Base-by-base conservation (phyloP, 2,329 filamentous ascomycete genomes). In the Dryadomyces quercus-mongolicae region DNA sequence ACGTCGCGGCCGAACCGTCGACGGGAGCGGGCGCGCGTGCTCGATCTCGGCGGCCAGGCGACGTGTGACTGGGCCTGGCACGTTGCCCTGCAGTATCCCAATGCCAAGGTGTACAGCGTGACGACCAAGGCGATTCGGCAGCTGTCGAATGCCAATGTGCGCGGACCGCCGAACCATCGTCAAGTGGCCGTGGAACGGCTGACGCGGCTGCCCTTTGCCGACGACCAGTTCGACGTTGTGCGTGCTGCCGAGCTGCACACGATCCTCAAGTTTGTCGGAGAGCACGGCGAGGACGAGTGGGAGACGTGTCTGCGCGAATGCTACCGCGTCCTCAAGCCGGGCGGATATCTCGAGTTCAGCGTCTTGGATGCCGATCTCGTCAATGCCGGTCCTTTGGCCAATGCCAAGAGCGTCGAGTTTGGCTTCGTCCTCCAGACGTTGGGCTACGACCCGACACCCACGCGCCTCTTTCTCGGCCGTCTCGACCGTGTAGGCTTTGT, bases 41-140 rank as follows among this genome's bases (percentile, higher is more conserved):
- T 97, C 25, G 92, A 97, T 65, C 82, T 96, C 38, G 90, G 88
- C 50, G 91, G 91, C 47, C 84, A 92, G 65, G 77, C 85, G 0
- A 82, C 86, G 15, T 92, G 89, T 65, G 90, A 95, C 68, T 98
- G 93, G 93, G 92, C 88, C 21, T 98, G 93, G 93, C 84, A 93
- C 65, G 86, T 89, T 55, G 90, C 93, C 1, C 76, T 87, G 50
- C 85, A 92, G 66, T 93, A 91, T 68, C 88, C 88, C 18, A 85
- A 88, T 66, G 80, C 87, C 55, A 90, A 88, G 66, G 81, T 96
- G 53, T 94, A 91, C 71, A 96, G 92, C 0, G 88, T 92, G 54
- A 86, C 86, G 42, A 88, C 61, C 59, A 86, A 86, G 68, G 71
- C 82, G 9, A 76, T 85, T 59, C 78, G 81, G 42, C 85, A 89